phyloP scores from a whole-genome alignment of 2,329 filamentous ascomycete species.

The Nannizziopsis arthrosporioides region DNA sequence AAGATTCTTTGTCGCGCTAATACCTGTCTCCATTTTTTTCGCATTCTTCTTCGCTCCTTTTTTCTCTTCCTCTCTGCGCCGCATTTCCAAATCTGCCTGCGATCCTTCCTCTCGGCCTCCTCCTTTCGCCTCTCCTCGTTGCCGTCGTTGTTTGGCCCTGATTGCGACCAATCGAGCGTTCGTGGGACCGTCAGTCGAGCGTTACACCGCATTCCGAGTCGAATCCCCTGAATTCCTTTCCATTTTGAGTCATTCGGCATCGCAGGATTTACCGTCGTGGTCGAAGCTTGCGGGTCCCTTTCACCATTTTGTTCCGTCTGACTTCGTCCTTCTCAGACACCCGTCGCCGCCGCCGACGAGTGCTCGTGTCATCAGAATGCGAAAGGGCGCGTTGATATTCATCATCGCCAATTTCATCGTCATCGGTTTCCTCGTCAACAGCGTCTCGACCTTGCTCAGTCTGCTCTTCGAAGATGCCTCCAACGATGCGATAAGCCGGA shows the following conservation, averaged over 20 bases:
- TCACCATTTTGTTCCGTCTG: background rate
- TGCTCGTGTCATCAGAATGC: constrained; percentile 37
- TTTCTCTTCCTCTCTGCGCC: background rate
- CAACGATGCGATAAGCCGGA: constrained; percentile 53
- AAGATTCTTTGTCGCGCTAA: background rate
- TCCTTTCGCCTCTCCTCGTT: constrained; percentile 1
- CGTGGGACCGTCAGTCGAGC: background rate
- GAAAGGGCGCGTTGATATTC: constrained; percentile 50
- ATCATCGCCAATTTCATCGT: constrained; percentile 53
- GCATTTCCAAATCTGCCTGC: background rate
- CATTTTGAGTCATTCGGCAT: background rate
- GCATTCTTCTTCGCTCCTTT: background rate
- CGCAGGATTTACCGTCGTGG: background rate
- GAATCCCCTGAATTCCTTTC: background rate
- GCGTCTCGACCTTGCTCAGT: constrained; percentile 58
- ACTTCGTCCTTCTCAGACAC: background rate
- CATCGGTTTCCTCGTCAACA: constrained; percentile 52
- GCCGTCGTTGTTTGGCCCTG: background rate
- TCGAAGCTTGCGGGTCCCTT: background rate
- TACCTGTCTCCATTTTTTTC: background rate
- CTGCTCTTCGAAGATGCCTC: constrained; percentile 57
- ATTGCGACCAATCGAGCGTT: background rate
- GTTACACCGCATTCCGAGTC: background rate
- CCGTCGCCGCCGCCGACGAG: background rate
- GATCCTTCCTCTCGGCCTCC: background rate